A percentile compares a stretch with the other conserved stretches of the same genome.
Evolutionary conservation across 2,329 filamentous ascomycete genomes (phyloP).

Genomic region (Aspergillus thermomutatus): DNA sequence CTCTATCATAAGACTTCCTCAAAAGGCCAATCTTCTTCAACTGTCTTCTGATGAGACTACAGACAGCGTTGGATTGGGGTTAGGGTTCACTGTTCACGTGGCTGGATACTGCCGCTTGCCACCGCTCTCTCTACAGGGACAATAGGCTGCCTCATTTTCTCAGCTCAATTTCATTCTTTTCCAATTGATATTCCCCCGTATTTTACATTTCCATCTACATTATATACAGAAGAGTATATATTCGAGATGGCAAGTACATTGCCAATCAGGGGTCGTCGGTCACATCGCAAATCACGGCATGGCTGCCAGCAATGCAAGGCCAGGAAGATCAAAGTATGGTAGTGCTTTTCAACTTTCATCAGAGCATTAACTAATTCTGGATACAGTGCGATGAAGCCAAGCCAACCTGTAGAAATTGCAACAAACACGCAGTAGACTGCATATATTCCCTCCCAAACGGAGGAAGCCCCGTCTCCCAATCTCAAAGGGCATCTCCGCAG

Average conservation of each 20-base stretch:
- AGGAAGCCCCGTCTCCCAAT: background rate
- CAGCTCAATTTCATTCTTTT: background rate
- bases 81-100: background rate
- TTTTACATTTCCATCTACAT: background rate
- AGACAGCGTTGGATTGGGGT: background rate
- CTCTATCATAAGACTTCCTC: background rate
- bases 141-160: background rate
- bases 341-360: background rate
- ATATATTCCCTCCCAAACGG: constrained; percentile 8
- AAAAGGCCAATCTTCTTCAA: background rate
- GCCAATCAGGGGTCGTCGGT: constrained; percentile 11
- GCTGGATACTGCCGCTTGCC: background rate
- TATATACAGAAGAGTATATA: background rate
- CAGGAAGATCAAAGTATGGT: constrained; percentile 27
- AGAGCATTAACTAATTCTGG: background rate
- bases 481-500: background rate
- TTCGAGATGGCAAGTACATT: background rate
- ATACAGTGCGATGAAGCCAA: constrained; percentile 26
- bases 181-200: too few species aligned
- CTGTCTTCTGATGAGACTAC: background rate
- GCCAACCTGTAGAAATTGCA: constrained; percentile 24
- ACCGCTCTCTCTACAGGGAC: background rate
- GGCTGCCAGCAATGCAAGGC: constrained; percentile 27
- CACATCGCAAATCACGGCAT: constrained; percentile 25
- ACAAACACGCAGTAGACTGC: constrained; percentile 20